Base-by-base conservation (phyloP, 805 yeast species). In the Candida succiphila region DNA sequence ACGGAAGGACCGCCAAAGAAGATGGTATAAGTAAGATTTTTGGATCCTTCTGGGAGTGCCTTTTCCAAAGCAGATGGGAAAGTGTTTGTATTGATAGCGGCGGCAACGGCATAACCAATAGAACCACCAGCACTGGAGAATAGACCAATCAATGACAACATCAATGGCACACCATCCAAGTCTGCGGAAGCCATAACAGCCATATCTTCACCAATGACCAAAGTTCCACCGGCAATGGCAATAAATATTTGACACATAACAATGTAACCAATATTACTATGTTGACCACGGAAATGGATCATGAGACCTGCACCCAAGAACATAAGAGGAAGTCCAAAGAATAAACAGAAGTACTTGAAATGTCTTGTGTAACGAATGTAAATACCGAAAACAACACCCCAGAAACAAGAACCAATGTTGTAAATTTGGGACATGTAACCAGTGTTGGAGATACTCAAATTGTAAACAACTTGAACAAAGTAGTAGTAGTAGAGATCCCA, bases 141-240 rank as follows among this genome's bases (percentile, higher is more conserved):
- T 31, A 63, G 44, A 14, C 52, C 45, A 25, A 62, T 37, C 17
- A 64, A 31, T 1, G 66, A 51, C 30, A 65, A 57, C 35, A 57
- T 56, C 38, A 57, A 43, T n/a, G 69, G 61, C 35, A 61, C 50
- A 45, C 61, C 66, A 32, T 61, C 61, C 39, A 56, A 61, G 29
- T 63, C 63, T 21, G 64, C 67, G 15, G 65, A 56, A 21, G 58
- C 46, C 52, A 56, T 52, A 25, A 48, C 52, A n/a, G 61, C 58
- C 48, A 58, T 46, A 12, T 47, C 38, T 39, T 52, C 42, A 19
- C 52, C 47, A 23, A 46, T 41, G n/a, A 49, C 47, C 15, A 56
- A 45, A 32, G 53, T 53, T 25, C 66, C 61, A 41, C 64, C 69
- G 23, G 63, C 69, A 28, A 61, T 50, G 39, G 66, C 61, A 26